Evolutionary conservation across 108 stramenopile genomes (phyloP).

Genomic region (Cyclotella choctawhatcheeana): DNA sequence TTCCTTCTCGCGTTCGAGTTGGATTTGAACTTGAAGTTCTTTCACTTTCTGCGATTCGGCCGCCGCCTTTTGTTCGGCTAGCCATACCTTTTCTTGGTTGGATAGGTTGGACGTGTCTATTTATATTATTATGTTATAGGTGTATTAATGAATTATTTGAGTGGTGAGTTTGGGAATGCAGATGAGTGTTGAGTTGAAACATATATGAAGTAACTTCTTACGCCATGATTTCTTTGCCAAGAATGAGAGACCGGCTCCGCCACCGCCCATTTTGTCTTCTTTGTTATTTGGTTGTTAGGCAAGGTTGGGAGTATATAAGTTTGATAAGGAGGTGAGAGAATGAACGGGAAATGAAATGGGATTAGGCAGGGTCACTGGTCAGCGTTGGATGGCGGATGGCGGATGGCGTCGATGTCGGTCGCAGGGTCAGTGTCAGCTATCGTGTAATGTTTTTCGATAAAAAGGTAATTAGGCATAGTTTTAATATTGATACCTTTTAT

Average conservation of each 20-base stretch:
- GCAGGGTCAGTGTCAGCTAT: neutral
- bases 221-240: constrained; percentile 95
- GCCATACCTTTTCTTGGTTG: constrained; percentile 96
- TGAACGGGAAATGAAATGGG: neutral
- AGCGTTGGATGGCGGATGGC: neutral
- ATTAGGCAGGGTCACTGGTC: neutral
- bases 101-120: constrained; percentile 82
- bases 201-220: neutral
- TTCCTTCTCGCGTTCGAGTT: constrained; percentile 91
- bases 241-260: too few species aligned
- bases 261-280: constrained; percentile 63
- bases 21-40: constrained; percentile 90
- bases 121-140: neutral
- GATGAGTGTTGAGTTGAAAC: neutral
- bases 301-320: neutral
- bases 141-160: neutral
- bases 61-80: constrained; percentile 89
- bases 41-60: constrained; percentile 80
- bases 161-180: neutral
- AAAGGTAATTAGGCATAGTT: too few species aligned
- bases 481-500: too few species aligned
- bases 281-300: neutral
- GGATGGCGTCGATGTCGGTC: neutral
- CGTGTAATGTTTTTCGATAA: too few species aligned
- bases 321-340: neutral